Conservation (phyloP, 2,329 filamentous ascomycete genomes). For the Metarhizium brunneum region DNA sequence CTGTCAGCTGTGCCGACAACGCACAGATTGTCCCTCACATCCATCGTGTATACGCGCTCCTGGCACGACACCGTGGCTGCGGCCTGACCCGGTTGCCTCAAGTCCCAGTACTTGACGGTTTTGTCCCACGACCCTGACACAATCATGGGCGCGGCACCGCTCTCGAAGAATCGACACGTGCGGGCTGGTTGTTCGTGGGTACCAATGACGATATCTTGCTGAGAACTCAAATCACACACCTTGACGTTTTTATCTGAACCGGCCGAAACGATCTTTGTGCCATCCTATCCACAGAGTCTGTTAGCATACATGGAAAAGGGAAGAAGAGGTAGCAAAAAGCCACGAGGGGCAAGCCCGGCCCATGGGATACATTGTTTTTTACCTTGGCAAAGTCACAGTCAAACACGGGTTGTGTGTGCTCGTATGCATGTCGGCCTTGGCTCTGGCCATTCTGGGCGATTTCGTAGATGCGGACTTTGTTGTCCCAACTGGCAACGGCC, state of each 20-base stretch:
- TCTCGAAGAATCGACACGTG: conserved; percentile 68
- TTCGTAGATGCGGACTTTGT: conserved; percentile 95
- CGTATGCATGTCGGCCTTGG: conserved; percentile 76
- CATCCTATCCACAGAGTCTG: conserved; percentile 52
- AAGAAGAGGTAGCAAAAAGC: background rate
- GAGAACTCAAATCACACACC: conserved; percentile 69
- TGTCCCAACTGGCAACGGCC: conserved; percentile 91
- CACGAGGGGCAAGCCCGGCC: background rate
- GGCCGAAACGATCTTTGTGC: conserved; percentile 75
- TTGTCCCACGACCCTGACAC: conserved; percentile 92
- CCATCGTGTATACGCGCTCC: conserved; percentile 84
- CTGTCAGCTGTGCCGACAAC: conserved; percentile 91
- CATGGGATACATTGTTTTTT: conserved; percentile 20
- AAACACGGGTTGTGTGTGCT: conserved; percentile 78
- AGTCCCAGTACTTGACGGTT: conserved; percentile 83
- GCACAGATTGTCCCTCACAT: conserved; percentile 77
- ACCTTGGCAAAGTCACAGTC: conserved; percentile 85
- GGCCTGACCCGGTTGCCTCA: conserved; percentile 51
- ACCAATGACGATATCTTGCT: conserved; percentile 63
- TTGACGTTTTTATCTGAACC: conserved; percentile 88
- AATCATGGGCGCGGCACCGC: conserved; percentile 65
- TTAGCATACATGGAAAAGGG: background rate
- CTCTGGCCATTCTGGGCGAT: conserved; percentile 69
- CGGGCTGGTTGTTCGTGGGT: conserved; percentile 79
- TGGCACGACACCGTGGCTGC: conserved; percentile 58